phyloP scores from a whole-genome alignment of 2,329 filamentous ascomycete genomes.

The Myriosclerotinia scirpicola region DNA sequence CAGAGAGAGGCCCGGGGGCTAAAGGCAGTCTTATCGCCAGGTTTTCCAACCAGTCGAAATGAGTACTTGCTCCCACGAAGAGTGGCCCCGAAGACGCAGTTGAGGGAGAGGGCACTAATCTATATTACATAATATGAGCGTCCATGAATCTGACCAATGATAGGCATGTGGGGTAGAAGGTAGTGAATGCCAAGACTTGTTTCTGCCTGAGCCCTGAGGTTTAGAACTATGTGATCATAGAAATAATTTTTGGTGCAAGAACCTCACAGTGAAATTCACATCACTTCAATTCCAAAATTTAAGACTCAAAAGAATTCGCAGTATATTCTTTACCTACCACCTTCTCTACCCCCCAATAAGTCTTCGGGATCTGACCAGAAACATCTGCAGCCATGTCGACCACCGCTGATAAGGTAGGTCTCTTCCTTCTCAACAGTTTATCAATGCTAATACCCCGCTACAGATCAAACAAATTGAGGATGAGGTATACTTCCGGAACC shows the following conservation, averaged over 20 bases:
- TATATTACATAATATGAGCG: no score
- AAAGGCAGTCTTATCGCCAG: no score
- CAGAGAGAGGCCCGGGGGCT: no score
- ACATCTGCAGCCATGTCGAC: constrained; percentile 72
- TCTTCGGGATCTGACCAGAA: constrained; percentile 2
- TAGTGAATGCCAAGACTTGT: background rate
- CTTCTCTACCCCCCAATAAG: background rate
- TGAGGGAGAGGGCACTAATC: no score
- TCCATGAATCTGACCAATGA: no score
- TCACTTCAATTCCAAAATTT: constrained; percentile 14
- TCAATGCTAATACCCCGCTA: constrained; percentile 36
- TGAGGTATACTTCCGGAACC: constrained; percentile 62
- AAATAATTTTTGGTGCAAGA: constrained; percentile 17
- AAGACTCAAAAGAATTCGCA: background rate
- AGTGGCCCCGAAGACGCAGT: no score
- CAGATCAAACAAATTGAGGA: constrained; percentile 96
- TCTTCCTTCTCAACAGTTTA: background rate
- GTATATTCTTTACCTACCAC: background rate
- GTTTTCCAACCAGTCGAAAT: no score
- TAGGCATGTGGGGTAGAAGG: no score
- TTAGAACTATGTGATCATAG: constrained; percentile 7
- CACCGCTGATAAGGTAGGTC: constrained; percentile 87
- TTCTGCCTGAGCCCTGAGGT: constrained; percentile 14
- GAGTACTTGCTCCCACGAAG: no score
- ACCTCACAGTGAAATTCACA: constrained; percentile 19